phyloP scores from a whole-genome alignment of 1,139 yeast species.

The Blastobotrys elegans region DNA sequence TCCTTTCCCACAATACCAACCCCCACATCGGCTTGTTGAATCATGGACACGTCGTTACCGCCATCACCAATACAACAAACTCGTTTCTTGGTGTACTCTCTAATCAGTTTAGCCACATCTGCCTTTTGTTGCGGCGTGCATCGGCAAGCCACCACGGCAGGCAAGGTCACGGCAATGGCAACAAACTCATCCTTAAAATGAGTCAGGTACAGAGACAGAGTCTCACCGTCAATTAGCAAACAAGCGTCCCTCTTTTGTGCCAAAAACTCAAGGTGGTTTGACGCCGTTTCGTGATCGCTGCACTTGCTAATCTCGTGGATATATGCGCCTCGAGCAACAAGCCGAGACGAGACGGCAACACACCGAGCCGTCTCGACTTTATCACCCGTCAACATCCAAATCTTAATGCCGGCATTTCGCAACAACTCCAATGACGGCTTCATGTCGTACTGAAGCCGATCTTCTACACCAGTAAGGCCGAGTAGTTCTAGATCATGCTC shows the following conservation, averaged over 20 bases:
- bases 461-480: constrained; percentile 97
- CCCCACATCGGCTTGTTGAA: constrained; percentile 97
- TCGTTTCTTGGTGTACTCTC: constrained; percentile 74
- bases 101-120: constrained; percentile 79
- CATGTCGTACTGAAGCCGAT: constrained; percentile 84
- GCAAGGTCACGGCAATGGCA: constrained; percentile 65
- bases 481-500: constrained; percentile 81
- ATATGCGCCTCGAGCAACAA: constrained; percentile 89
- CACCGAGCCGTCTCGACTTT: constrained; percentile 98
- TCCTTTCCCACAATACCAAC: constrained; percentile 99
- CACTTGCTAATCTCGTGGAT: constrained; percentile 80
- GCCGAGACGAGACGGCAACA: constrained; percentile 89
- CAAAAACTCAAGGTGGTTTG: constrained; percentile 68
- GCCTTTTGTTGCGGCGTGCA: constrained; percentile 99
- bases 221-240: constrained; percentile 89
- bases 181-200: constrained; percentile 68
- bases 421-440: constrained; percentile 86
- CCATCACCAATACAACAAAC: constrained; percentile 99
- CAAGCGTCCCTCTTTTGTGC: constrained; percentile 66
- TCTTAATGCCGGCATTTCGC: constrained; percentile 92
- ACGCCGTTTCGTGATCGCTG: constrained; percentile 44
- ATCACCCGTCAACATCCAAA: constrained; percentile 99
- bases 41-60: constrained; percentile 98
- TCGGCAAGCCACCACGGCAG: constrained; percentile 95
- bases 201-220: constrained; percentile 64